Conservation (phyloP, 805 yeast species). For the Ogataea wickerhamii region DNA sequence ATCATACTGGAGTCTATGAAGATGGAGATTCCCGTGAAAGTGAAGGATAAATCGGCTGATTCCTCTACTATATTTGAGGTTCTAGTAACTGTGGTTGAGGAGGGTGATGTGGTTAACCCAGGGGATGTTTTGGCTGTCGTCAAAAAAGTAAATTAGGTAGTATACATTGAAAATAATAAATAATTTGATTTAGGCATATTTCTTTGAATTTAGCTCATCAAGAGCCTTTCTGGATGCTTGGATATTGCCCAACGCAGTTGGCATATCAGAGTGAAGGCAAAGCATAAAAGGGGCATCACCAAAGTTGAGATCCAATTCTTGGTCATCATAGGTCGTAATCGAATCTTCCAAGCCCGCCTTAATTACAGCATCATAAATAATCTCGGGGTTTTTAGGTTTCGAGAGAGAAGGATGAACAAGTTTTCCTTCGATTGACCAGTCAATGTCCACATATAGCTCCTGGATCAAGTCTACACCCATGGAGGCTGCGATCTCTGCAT, state of each 20-base stretch:
- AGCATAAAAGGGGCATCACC: constrained; percentile 30
- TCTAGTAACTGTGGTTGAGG: constrained; percentile 63
- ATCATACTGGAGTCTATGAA: constrained; percentile 97
- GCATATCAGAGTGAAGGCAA: constrained; percentile 38
- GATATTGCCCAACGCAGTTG: constrained; percentile 34
- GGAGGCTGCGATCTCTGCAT: constrained; percentile 28
- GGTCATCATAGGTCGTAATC: constrained; percentile 23
- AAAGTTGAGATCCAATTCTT: constrained; percentile 27
- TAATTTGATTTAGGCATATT: neutral
- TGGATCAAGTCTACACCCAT: constrained; percentile 35
- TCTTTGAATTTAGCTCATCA: constrained; percentile 23
- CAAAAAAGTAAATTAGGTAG: constrained; percentile 3
- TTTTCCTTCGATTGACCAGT: constrained; percentile 32
- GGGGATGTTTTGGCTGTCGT: constrained; percentile 87
- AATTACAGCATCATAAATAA: constrained; percentile 28
- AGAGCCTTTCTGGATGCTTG: constrained; percentile 31
- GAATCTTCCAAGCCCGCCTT: constrained; percentile 27
- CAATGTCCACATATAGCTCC: constrained; percentile 36
- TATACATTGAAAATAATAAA: no score
- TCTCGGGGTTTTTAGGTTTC: constrained; percentile 30
- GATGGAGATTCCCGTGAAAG: constrained; percentile 62
- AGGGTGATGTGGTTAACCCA: constrained; percentile 95
- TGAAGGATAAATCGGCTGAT: constrained; percentile 48
- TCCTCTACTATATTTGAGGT: constrained; percentile 71
- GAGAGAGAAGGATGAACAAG: constrained; percentile 31